phyloP scores from a whole-genome alignment of 2,329 filamentous ascomycete species.

The Xylariales sp. region DNA sequence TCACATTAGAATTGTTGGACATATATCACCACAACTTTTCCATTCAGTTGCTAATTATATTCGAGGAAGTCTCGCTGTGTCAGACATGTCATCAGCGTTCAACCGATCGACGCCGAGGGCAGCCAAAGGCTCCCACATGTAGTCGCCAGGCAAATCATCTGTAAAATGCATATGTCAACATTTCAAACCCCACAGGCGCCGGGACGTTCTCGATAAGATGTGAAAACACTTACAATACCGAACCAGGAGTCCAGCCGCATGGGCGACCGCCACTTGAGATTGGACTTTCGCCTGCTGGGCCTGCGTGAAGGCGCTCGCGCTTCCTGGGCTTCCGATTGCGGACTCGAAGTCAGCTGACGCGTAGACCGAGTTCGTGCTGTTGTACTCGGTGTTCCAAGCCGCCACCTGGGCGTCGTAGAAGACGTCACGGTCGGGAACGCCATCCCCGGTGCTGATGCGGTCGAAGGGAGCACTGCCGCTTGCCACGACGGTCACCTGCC shows the following conservation, averaged over 20 bases:
- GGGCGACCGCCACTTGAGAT: slow-evolving; percentile 16
- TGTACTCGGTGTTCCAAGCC: slow-evolving; percentile 11
- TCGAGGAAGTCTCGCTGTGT: slow-evolving; percentile 11
- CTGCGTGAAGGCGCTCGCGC: slow-evolving; percentile 10
- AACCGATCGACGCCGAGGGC: slow-evolving; percentile 20
- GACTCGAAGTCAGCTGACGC: slow-evolving; percentile 21
- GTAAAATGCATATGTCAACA: slow-evolving; percentile 9
- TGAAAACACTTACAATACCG: slow-evolving; percentile 22
- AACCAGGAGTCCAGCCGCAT: slow-evolving; percentile 18
- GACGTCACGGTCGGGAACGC: slow-evolving; percentile 18
- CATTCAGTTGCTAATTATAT: no score
- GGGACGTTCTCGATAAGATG: background rate
- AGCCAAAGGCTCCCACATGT: slow-evolving; percentile 19
- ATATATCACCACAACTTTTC: no score
- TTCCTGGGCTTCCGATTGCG: slow-evolving; percentile 15
- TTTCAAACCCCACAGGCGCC: background rate
- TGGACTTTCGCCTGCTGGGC: slow-evolving; percentile 12
- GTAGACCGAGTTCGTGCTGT: slow-evolving; percentile 20
- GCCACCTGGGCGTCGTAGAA: slow-evolving; percentile 23
- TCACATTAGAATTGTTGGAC: no score
- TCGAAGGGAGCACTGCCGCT: slow-evolving; percentile 21
- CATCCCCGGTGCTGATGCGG: slow-evolving; percentile 17
- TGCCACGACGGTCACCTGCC: slow-evolving; percentile 20
- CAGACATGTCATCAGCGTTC: slow-evolving; percentile 20
- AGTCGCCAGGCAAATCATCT: slow-evolving; percentile 22